Conservation (phyloP, 352 stramenopile species). For the Discostella stelligera region DNA sequence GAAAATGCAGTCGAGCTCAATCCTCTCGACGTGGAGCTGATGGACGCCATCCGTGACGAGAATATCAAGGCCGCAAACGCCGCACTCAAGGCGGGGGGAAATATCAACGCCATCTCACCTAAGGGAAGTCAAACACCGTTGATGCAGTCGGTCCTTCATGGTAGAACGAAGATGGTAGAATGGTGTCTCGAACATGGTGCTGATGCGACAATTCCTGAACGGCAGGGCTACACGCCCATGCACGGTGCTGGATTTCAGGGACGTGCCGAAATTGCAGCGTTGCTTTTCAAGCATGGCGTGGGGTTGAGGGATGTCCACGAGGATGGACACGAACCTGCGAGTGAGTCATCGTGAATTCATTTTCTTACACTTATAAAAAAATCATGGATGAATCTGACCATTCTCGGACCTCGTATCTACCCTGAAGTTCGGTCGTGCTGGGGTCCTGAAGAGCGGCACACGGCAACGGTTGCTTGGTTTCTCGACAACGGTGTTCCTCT, state of each 20-base stretch:
- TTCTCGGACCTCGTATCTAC: neutral
- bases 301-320: conserved; percentile 29
- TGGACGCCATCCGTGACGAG: conserved; percentile 28
- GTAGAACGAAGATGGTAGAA: conserved; percentile 44
- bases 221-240: conserved; percentile 70
- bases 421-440: conserved; percentile 37
- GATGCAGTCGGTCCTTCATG: conserved; percentile 60
- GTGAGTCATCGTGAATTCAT: conserved; percentile 16
- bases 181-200: conserved; percentile 53
- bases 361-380: too few relatives aligned
- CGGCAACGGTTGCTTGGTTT: conserved; percentile 36
- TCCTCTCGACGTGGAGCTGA: conserved; percentile 19
- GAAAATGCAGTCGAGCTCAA: conserved; percentile 3
- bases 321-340: conserved; percentile 36
- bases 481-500: conserved; percentile 40
- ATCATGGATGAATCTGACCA: too few relatives aligned
- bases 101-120: conserved; percentile 46
- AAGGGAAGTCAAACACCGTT: conserved; percentile 53
- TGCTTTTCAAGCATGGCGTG: conserved; percentile 46
- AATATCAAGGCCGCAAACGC: conserved; percentile 15
- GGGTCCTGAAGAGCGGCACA: conserved; percentile 32
- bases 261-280: conserved; percentile 42
- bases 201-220: conserved; percentile 55
- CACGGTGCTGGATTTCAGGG: conserved; percentile 67
- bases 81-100: conserved; percentile 26